Evolutionary conservation across 305 asterid genomes (phyloP), one percentile per base, ranked within the genome.

Genomic region (Rubia tinctorum): DNA sequence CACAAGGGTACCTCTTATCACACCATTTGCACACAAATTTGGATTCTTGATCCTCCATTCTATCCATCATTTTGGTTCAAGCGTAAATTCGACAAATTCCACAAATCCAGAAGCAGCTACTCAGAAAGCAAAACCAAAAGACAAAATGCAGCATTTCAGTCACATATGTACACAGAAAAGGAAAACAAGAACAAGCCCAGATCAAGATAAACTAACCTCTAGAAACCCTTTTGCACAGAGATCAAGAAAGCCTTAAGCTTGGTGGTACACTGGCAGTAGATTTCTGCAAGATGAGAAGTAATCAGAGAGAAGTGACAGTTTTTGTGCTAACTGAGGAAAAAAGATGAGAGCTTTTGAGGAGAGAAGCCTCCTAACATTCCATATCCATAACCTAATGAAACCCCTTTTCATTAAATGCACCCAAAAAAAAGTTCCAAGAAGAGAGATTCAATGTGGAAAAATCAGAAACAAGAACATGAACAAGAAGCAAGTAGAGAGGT

Each of bases 21-120:
- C 98, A 93, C 73, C 86, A 76, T 85, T 87, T 91, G 84, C 97
- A 92, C 65, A 84, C 80, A 75, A 86, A 88, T 78, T 82, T 85
- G 84, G 76, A 72, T 70, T 88, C 92, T 40, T 81, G 89, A 85
- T 86, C 86, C 73, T 82, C 90, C 90, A 87, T 87, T 43, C 27
- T 30, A 9, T 44, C 49, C n/a, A n/a, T 47, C 53, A 15, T 47
- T 22, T 51, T 67, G 20, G 53, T 73, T n/a, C 68, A 47, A 60
- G 73, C 70, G 68, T 25, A 14, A 15, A 58, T 71, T 65, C 44
- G 12, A 75, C 72, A 66, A 75, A 76, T 66, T 59, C 58, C 3
- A 55, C 4, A 58, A 22, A 30, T 68, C 64, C 63, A 64, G 37
- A 71, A 63, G 44, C 58, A 22, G 76, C 58, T 17, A 51, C 79